A percentile compares a stretch with the other conserved stretches of the same genome.
phyloP scores from a whole-genome alignment of 2,329 filamentous ascomycete species.

The Trichothecium sympodiale region DNA sequence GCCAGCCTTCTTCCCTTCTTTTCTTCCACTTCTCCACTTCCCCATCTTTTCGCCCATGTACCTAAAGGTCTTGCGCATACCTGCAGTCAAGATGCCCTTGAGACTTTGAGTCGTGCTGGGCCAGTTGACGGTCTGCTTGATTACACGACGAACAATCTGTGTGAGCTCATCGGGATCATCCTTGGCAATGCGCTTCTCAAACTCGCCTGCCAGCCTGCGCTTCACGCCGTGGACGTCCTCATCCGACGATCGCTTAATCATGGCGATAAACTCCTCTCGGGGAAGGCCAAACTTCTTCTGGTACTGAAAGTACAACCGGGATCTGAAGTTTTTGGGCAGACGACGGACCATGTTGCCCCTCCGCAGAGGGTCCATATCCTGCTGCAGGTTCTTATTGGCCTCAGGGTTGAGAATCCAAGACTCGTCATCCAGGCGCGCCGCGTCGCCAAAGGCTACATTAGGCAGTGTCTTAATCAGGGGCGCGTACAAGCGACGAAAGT shows the following conservation, averaged over 20 bases:
- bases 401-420: constrained; percentile 30
- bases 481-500: constrained; percentile 85
- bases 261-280: constrained; percentile 67
- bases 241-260: constrained; percentile 68
- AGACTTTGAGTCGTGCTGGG: constrained; percentile 79
- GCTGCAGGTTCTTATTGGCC: constrained; percentile 57
- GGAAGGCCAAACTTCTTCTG: constrained; percentile 85
- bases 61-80: constrained; percentile 54
- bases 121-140: constrained; percentile 85
- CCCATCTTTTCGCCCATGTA: constrained; percentile 76
- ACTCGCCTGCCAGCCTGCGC: constrained; percentile 66
- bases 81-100: constrained; percentile 75
- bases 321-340: constrained; percentile 74
- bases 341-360: constrained; percentile 95
- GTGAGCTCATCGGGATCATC: constrained; percentile 57
- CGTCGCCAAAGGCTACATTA: constrained; percentile 67
- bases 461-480: constrained; percentile 83
- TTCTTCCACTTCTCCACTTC: constrained; percentile 45
- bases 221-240: constrained; percentile 58
- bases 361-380: constrained; percentile 87
- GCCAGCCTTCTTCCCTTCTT: constrained; percentile 14
- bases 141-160: constrained; percentile 60
- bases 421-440: constrained; percentile 26
- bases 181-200: constrained; percentile 73
- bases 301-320: constrained; percentile 89